phyloP scores from a whole-genome alignment of 371 early-diverging fungal species.

The Apophysomyces ossiformis region DNA sequence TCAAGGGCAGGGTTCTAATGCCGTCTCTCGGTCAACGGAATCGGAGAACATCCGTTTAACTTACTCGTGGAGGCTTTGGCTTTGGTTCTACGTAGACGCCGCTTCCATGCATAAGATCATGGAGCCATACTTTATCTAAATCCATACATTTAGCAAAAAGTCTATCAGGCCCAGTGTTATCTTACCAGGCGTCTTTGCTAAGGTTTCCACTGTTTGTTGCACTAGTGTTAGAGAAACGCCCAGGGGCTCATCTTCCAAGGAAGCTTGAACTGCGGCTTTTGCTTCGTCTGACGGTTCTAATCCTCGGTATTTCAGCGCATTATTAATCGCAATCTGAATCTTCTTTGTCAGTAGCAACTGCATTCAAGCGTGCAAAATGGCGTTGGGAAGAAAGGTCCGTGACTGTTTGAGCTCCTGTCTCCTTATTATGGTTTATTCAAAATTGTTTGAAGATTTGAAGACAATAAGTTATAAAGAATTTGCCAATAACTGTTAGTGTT shows the following conservation, averaged over 20 bases:
- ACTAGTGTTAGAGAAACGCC: constrained; percentile 32
- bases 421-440: too few species aligned
- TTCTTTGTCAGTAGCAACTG: constrained; percentile 29
- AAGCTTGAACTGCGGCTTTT: constrained; percentile 15
- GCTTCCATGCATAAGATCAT: constrained; percentile 40
- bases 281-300: constrained; percentile 32
- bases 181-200: constrained; percentile 4
- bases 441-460: too few species aligned
- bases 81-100: constrained; percentile 37
- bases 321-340: constrained; percentile 26
- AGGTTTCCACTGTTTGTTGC: constrained; percentile 15
- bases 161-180: not conserved
- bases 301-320: constrained; percentile 15
- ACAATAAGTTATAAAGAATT: too few species aligned
- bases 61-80: constrained; percentile 13
- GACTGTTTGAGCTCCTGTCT: not conserved
- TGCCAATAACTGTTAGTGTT: too few species aligned
- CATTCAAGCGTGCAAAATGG: constrained; percentile 17
- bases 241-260: constrained; percentile 14
- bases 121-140: constrained; percentile 27
- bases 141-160: constrained; percentile 1
- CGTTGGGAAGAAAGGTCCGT: not conserved
- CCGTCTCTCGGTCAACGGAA: not conserved
- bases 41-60: not conserved
- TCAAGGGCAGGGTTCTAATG: constrained; percentile 38